Base-by-base conservation (phyloP, 352 stramenopile genomes). In the Phytopythium helicoides region DNA sequence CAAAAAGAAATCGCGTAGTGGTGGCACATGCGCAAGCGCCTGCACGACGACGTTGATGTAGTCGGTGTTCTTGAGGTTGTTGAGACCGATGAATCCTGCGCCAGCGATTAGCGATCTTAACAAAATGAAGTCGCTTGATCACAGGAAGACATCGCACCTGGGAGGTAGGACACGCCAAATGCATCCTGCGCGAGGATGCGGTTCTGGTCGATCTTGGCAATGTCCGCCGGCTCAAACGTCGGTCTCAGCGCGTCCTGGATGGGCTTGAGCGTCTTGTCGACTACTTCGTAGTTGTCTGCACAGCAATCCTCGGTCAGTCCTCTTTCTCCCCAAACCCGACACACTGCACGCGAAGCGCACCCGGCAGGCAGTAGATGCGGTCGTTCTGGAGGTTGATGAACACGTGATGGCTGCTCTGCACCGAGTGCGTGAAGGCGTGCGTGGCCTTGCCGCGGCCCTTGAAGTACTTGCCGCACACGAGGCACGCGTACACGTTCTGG, bases 401-500 rank as follows among this genome's bases (percentile, higher is more conserved):
- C 12, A 99, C 96, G 78, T 96, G 97, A 69, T 99, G 97, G 51
- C 83, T 86, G 54, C 85, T 88, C 66, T 99, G 87, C 47, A 99
- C 87, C 36, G 86, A 94, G 71, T 99, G 97, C 33, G 87, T 98
- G 73, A 98, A 99, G 3, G 97, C 97, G 54, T 94, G 87, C 15
- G 92, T 99, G 35, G 80, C 86, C 60, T 81, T 75, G 48, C 95
- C 94, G 44, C 87, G 75, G 31, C 97, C 97, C 38, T 98, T 91
- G 66, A 99, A 99, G 74, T 98, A 99, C 63, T 98, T 98, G 54
- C 97, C 97, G 62, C 97, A 99, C 15, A 99, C 96, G 10, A 99
- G 85, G 71, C 97, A 99, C 18, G 83, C 89, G 71, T 99, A 99
- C 21, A 99, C 96, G 72, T 99, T 98, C 38, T 98, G 85, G 58